Conservation (phyloP, 352 stramenopile species). For the Elongisporangium undulatum region DNA sequence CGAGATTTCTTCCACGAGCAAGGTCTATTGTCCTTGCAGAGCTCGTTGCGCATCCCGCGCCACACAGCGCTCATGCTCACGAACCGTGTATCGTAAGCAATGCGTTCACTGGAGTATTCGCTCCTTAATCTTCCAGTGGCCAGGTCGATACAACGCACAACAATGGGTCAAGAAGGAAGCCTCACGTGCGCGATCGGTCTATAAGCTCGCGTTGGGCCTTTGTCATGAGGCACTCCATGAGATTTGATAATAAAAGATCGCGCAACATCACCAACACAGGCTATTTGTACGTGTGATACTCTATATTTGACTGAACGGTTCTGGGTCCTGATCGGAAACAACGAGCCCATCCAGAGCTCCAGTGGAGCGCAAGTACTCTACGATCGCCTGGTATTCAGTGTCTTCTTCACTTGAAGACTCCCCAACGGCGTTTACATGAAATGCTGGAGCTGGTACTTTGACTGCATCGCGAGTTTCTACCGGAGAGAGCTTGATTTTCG, state of each 20-base stretch:
- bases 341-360: slow-evolving; percentile 17
- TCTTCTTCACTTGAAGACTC: slow-evolving; percentile 17
- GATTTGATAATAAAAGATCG: slow-evolving; percentile 2
- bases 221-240: slow-evolving; percentile 1
- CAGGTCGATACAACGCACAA: neutral
- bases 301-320: slow-evolving; percentile 19
- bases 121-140: neutral
- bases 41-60: slow-evolving; percentile 61
- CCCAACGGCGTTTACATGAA: too few relatives aligned
- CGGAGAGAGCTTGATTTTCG: neutral
- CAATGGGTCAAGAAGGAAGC: neutral
- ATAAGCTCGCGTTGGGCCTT: neutral
- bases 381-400: slow-evolving; percentile 32
- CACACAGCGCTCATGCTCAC: slow-evolving; percentile 56
- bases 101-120: neutral
- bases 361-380: slow-evolving; percentile 21
- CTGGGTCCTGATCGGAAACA: slow-evolving; percentile 22
- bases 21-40: slow-evolving; percentile 64
- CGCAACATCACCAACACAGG: neutral
- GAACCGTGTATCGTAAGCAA: slow-evolving; percentile 7
- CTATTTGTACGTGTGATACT: neutral
- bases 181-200: neutral
- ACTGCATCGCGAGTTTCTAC: neutral
- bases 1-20: slow-evolving; percentile 79
- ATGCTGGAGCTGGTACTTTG: neutral